Evolutionary conservation across 1,139 yeast species (phyloP).

Genomic region (Candida sojae): DNA sequence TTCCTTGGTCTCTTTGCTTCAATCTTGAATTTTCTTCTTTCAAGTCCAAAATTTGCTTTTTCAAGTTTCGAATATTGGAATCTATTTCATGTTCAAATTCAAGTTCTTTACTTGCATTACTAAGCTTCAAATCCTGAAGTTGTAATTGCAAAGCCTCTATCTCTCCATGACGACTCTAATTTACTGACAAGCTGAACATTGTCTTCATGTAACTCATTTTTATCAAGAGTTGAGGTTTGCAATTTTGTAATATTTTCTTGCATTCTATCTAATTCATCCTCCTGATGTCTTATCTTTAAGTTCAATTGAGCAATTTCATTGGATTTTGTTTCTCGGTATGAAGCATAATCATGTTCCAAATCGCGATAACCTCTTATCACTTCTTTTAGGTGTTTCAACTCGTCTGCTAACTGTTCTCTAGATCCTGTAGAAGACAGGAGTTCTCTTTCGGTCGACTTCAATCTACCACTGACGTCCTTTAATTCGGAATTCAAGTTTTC

Average conservation of each 20-base stretch:
- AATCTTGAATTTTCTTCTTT: constrained; percentile 4
- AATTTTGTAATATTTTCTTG: background rate
- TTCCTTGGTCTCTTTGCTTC: constrained; percentile 1
- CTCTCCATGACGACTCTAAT: constrained; percentile 3
- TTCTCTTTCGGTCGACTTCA: background rate
- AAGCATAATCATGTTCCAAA: background rate
- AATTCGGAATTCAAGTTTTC: constrained; percentile 8
- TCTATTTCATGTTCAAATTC: constrained; percentile 2
- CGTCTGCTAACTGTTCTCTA: background rate
- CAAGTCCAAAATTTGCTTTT: background rate
- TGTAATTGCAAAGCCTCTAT: constrained; percentile 4
- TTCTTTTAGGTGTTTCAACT: background rate
- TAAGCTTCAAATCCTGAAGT: constrained; percentile 3
- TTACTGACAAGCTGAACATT: constrained; percentile 1
- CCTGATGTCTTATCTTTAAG: background rate
- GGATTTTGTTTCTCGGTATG: background rate
- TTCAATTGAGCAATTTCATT: background rate
- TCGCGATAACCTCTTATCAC: background rate
- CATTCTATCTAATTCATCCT: background rate
- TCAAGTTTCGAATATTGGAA: background rate
- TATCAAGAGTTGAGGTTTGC: background rate
- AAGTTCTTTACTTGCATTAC: background rate
- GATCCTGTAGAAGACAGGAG: background rate
- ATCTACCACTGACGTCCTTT: background rate
- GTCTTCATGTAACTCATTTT: constrained; percentile 1